These are phyloP conservation scores for Nitzschia inconspicua DNA, from an alignment of 108 stramenopile species.

Conservation along the genomic window DNA sequence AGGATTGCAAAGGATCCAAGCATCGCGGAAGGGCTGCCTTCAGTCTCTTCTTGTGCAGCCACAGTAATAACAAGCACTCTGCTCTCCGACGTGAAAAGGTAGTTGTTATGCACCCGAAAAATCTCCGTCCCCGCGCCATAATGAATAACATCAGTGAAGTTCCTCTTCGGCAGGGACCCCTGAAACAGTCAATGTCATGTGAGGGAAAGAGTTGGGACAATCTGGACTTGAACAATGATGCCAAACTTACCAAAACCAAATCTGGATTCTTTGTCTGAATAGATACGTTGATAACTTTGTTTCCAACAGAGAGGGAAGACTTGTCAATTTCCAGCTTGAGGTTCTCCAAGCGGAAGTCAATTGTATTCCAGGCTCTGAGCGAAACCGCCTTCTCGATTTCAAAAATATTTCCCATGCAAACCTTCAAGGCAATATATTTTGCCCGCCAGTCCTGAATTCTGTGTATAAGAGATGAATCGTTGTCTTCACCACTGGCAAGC, in stretches of 20 bases:
- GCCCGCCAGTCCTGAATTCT: slow-evolving; percentile 1
- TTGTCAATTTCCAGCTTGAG: background rate
- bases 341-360: background rate
- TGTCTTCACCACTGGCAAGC: no score
- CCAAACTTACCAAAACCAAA: background rate
- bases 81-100: background rate
- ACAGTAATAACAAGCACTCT: background rate
- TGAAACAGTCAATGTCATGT: no score
- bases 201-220: no score
- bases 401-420: background rate
- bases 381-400: background rate
- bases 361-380: background rate
- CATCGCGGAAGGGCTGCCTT: background rate
- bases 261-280: background rate
- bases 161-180: background rate
- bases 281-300: background rate
- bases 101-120: background rate
- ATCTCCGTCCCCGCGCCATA: background rate
- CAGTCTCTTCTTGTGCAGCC: background rate
- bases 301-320: background rate
- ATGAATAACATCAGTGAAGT: background rate
- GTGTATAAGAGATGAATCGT: background rate
- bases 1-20: background rate
- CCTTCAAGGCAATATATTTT: slow-evolving; percentile 3
- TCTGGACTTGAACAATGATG: background rate